phyloP scores from a whole-genome alignment of 371 early-diverging fungal species.

The Entomophthora muscae region DNA sequence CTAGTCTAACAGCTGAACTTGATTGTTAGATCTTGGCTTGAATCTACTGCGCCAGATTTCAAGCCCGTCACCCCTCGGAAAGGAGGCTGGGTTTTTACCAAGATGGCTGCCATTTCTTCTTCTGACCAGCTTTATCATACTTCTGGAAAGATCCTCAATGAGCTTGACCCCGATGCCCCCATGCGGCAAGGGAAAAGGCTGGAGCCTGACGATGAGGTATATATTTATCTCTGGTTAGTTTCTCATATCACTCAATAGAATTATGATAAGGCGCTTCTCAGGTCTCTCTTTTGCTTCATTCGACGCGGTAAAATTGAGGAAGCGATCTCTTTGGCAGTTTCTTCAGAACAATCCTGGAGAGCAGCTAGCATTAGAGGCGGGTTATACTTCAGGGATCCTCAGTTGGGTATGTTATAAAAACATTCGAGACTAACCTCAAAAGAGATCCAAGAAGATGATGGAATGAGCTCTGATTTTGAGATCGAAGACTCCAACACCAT shows the following conservation, averaged over 20 bases:
- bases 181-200: background rate
- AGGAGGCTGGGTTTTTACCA: background rate
- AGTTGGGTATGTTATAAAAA: background rate
- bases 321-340: background rate
- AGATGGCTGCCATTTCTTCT: too few species aligned
- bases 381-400: background rate
- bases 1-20: too few species aligned
- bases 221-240: background rate
- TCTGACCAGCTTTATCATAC: too few species aligned
- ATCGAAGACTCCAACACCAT: too few species aligned
- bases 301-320: conserved; percentile 1
- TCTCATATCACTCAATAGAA: background rate
- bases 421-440: background rate
- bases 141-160: too few species aligned
- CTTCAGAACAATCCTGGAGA: background rate
- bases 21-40: conserved; percentile 5
- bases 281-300: background rate
- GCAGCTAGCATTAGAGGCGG: background rate
- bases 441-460: too few species aligned
- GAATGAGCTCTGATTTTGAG: too few species aligned
- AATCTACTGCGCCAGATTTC: background rate
- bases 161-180: background rate
- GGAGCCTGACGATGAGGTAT: background rate
- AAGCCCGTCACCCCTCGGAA: background rate
- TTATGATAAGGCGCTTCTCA: background rate